A percentile compares a stretch with the other conserved stretches of the same genome.
These are phyloP conservation scores for Coprinopsis cinerea DNA, from an alignment of 768 basidiomycete genomes.

Conservation along the genomic window DNA sequence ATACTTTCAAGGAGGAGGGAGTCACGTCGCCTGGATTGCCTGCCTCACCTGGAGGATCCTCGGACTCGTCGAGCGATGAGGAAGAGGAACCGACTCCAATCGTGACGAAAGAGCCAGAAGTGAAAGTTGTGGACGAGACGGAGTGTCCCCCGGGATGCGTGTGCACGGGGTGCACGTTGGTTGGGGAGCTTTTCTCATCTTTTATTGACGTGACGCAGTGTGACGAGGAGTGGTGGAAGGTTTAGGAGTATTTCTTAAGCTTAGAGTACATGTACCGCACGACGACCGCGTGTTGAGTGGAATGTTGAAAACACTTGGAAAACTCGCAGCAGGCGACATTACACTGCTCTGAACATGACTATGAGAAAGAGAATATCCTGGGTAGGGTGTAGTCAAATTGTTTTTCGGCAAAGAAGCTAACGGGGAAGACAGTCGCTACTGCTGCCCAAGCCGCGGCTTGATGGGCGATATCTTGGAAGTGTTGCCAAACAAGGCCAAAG, in stretches of 20 bases:
- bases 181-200: neutral
- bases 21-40: neutral
- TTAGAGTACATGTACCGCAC: neutral
- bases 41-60: neutral
- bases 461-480: constrained; percentile 30
- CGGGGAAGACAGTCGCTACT: constrained; percentile 35
- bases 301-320: neutral
- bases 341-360: neutral
- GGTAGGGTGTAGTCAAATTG: constrained; percentile 19
- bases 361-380: constrained; percentile 13
- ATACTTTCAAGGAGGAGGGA: too few species aligned
- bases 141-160: neutral
- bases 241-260: neutral
- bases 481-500: constrained; percentile 43
- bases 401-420: constrained; percentile 15
- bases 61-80: neutral
- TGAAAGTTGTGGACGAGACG: neutral
- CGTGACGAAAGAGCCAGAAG: neutral
- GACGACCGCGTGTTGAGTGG: neutral
- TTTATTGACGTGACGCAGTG: neutral
- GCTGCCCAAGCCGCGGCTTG: constrained; percentile 45
- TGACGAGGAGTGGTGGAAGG: neutral
- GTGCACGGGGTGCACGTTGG: neutral
- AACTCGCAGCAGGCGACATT: neutral
- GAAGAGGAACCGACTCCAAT: too few species aligned